Conservation (phyloP, 1,284 basidiomycete species). For the Trichosporon ovoides region DNA sequence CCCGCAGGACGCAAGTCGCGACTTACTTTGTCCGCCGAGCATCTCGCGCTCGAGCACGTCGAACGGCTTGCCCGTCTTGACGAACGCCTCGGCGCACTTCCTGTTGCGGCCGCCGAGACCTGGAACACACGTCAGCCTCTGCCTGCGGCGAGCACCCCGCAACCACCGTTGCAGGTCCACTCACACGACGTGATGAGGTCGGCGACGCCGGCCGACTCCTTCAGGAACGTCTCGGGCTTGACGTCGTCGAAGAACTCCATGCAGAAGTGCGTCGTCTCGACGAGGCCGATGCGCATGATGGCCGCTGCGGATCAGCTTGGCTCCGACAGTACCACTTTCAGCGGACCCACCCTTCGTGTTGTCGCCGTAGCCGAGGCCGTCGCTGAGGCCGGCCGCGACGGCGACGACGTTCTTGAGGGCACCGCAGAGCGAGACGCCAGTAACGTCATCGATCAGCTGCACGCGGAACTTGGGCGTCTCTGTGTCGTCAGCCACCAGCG, state of each 20-base stretch:
- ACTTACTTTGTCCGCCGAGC: conserved; percentile 55
- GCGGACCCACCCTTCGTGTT: conserved; percentile 53
- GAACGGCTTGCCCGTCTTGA: conserved; percentile 52
- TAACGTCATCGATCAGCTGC: conserved; percentile 54
- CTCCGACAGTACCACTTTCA: background rate
- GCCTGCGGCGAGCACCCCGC: no score
- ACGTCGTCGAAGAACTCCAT: conserved; percentile 55
- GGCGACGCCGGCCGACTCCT: conserved; percentile 55
- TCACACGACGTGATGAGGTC: conserved; percentile 57
- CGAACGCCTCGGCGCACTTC: conserved; percentile 52
- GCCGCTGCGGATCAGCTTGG: conserved; percentile 45
- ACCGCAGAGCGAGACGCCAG: conserved; percentile 56
- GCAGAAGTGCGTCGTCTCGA: conserved; percentile 53
- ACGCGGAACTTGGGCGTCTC: conserved; percentile 54
- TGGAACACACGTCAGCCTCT: conserved; percentile 10
- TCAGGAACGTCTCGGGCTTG: conserved; percentile 54
- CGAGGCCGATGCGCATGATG: conserved; percentile 55
- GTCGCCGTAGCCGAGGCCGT: conserved; percentile 56
- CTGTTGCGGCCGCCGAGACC: conserved; percentile 56
- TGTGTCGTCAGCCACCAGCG: conserved; percentile 17
- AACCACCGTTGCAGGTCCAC: conserved; percentile 17
- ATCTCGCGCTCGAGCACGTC: conserved; percentile 55
- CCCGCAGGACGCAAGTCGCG: background rate
- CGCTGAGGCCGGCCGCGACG: conserved; percentile 55
- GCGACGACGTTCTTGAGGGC: conserved; percentile 58